Evolutionary conservation across 306 rosid species (phyloP), one percentile per base, ranked within the genome.

Genomic region (Pachyrhizus erosus): DNA sequence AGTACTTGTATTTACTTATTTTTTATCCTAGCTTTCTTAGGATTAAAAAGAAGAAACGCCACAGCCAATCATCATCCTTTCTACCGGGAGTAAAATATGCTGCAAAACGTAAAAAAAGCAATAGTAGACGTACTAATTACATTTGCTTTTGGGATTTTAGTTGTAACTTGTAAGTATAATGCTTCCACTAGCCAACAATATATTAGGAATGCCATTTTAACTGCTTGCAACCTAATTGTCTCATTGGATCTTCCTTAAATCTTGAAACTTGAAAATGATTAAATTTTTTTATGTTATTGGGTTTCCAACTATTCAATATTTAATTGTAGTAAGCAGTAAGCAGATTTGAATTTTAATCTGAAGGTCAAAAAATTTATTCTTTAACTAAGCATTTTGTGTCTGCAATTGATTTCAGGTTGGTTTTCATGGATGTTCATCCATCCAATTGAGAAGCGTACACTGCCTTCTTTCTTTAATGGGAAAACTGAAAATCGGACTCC

Each of bases 391-490:
- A 34, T 60, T 77, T 73, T 24, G 26, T 65, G 18, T 64, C 17
- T 69, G 7, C 39, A 51, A 76, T 68, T 76, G 75, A 48, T 64
- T 86, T 68, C 88, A 92, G 97, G 97, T 78, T 92, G 97, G 97
- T 92, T 91, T 88, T 91, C 90, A 3, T 91, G 97, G 97, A 86
- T 85, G 27, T 73, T 71, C 33, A 78, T 89, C 81, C 95, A 91
- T 66, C 75, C 90, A 29, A 83, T 92, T 52, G 97, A 92, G 90
- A 92, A 88, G 82, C 88, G 71, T 24, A 76, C 81, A 65, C 26
- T 91, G 87, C 81, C 93, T 55, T 87, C 93, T 68, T 92, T 92
- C 87, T 92, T 92, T 77, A 76, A 86, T 88, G 93, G 88, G 43
- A 92, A 91, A 71, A 79, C 87, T 40, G 91, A 85, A 46, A 73